A percentile compares a stretch with the other conserved stretches of the same genome.
These are phyloP conservation scores for Phytophthora gonapodyides DNA, from an alignment of 352 stramenopile species.

Conservation along the genomic window DNA sequence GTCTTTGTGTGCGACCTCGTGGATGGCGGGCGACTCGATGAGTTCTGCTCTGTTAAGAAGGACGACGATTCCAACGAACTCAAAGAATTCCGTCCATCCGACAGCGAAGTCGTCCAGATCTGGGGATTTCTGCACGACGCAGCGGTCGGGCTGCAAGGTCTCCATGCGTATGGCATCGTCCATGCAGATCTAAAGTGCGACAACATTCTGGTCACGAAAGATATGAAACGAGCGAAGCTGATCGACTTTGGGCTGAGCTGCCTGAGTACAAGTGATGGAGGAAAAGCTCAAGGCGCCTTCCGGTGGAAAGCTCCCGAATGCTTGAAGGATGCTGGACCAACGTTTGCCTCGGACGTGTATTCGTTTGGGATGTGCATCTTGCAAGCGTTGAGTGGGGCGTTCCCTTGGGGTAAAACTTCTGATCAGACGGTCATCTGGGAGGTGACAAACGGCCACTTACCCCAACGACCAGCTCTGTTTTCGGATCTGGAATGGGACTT, in stretches of 20 bases:
- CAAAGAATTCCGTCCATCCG: no score
- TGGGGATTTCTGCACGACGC: constrained; percentile 32
- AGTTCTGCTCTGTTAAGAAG: background rate
- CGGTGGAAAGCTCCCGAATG: constrained; percentile 12
- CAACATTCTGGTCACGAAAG: background rate
- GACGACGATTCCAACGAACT: background rate
- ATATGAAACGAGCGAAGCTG: no score
- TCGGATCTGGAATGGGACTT: constrained; percentile 9
- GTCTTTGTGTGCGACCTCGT: constrained; percentile 26
- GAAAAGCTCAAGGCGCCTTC: no score
- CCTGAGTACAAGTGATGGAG: no score
- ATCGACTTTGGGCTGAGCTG: no score
- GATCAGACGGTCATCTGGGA: background rate
- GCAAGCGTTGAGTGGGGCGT: background rate
- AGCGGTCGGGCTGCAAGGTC: constrained; percentile 28
- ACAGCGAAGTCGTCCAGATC: no score
- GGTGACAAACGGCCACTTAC: background rate
- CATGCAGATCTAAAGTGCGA: constrained; percentile 32
- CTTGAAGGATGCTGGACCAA: background rate
- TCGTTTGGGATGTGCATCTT: constrained; percentile 19
- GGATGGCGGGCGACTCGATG: constrained; percentile 18
- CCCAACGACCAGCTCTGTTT: constrained; percentile 1
- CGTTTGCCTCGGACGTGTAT: constrained; percentile 13
- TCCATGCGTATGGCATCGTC: constrained; percentile 23
- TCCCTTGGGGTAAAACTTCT: background rate